Percentiles rank a stretch among this genome's conserved stretches.
Evolutionary conservation across 2,329 filamentous ascomycete genomes (phyloP).

Genomic region (Sporothrix pallida): DNA sequence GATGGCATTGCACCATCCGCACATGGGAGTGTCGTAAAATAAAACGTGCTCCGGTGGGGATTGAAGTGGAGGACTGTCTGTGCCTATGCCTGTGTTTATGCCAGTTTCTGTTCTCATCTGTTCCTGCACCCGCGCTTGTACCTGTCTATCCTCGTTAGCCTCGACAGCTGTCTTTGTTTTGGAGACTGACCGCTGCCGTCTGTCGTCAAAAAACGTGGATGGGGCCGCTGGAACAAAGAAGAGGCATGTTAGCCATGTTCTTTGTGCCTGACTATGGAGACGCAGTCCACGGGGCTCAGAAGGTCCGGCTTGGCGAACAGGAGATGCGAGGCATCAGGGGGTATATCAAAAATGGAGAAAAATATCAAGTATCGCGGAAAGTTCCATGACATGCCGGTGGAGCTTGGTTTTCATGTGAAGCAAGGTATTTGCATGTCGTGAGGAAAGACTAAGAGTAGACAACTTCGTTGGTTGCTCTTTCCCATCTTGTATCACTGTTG

Average conservation of each 20-base stretch:
- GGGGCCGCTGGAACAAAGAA: neutral
- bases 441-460: neutral
- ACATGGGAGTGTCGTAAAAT: neutral
- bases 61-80: neutral
- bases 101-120: neutral
- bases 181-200: neutral
- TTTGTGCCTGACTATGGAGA: neutral
- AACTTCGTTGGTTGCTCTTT: neutral
- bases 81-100: neutral
- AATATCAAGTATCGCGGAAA: no score
- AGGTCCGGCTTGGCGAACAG: slow-evolving; percentile 27
- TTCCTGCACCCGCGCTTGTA: neutral
- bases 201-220: neutral
- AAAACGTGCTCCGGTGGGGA: slow-evolving; percentile 11
- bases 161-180: slow-evolving; percentile 9
- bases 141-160: neutral
- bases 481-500: neutral
- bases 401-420: no score
- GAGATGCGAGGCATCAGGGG: slow-evolving; percentile 12
- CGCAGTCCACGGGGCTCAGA: neutral
- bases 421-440: no score
- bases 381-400: no score
- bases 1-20: slow-evolving; percentile 21
- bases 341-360: no score
- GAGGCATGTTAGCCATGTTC: neutral